Evolutionary conservation across 176 grass and related monocot genomes (phyloP), one percentile per base, ranked within the genome.

Genomic region (Cocos nucifera): DNA sequence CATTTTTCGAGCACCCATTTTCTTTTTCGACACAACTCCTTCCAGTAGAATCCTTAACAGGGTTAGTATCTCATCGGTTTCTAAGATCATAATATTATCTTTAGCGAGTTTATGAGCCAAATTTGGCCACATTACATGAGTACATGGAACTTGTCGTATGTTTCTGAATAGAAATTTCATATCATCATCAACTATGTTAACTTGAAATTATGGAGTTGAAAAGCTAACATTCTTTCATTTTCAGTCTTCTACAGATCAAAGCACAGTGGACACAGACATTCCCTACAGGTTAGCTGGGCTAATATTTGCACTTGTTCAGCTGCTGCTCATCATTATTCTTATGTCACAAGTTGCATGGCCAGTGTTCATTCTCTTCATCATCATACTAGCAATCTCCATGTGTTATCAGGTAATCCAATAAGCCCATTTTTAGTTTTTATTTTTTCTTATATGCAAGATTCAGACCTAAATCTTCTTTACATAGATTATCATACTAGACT

Each of bases 281-380:
- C 90, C 90, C 8, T 95, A 95, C 76, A 89, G 90, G 63, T 27
- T 89, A 59, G 90, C 90, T 54, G 90, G 90, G 49, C 68, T 95
- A 28, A 67, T 86, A 73, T 95, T 95, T 20, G 90, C 90, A 67
- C 67, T 89, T 60, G 77, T 95, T 80, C 82, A 95, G 66, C 85
- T 95, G 53, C 71, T 95, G 49, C 86, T 76, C 59, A 89, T 86
- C 49, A 83, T 89, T 77, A 58, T 83, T 69, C 78, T 95, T 3
- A 86, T 95, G 90, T 86, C 85, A 54, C 90, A 95, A 83, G 87
- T 89, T 61, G 90, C 85, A 27, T 83, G 90, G 85, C 77, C 90
- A 24, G 87, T 95, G 65, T 86, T 95, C 66, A 57, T 89, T 68
- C 52, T 95, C 65, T 95, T 95, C 49, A 19, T 83, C 62, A 71